Conservation (phyloP, 2,329 filamentous ascomycete genomes). For the Aspergillus arachidicola region DNA sequence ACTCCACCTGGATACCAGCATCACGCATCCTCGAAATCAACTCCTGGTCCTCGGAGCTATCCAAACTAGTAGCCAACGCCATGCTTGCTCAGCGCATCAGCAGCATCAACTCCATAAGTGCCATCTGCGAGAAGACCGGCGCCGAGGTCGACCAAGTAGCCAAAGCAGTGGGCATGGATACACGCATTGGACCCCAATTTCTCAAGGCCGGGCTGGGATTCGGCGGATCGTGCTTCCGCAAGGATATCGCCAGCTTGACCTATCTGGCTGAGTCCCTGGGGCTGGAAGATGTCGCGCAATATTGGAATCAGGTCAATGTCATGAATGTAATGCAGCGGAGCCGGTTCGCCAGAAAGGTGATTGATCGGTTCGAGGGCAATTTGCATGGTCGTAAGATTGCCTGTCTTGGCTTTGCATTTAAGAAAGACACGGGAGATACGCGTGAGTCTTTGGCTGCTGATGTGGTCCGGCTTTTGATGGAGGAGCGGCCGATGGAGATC, state of each 20-base stretch:
- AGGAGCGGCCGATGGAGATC: constrained; percentile 66
- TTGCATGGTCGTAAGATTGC: constrained; percentile 71
- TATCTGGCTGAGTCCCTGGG: constrained; percentile 73
- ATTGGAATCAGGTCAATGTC: constrained; percentile 73
- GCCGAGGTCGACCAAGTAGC: constrained; percentile 76
- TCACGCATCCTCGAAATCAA: constrained; percentile 72
- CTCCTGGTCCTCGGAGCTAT: constrained; percentile 75
- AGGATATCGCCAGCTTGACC: constrained; percentile 73
- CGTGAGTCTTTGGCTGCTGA: constrained; percentile 71
- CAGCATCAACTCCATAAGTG: constrained; percentile 80
- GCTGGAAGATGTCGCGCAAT: constrained; percentile 70
- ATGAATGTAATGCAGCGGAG: constrained; percentile 77
- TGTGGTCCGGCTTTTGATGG: constrained; percentile 66
- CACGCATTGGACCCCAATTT: constrained; percentile 72
- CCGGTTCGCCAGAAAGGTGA: constrained; percentile 68
- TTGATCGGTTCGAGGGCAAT: constrained; percentile 69
- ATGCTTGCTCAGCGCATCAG: constrained; percentile 80
- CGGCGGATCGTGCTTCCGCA: constrained; percentile 79
- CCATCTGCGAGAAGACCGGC: constrained; percentile 74
- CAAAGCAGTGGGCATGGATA: constrained; percentile 67
- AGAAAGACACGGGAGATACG: constrained; percentile 77
- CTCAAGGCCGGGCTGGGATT: constrained; percentile 76
- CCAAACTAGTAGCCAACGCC: constrained; percentile 78
- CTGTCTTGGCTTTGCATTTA: constrained; percentile 76
- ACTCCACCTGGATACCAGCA: constrained; percentile 70